These are phyloP conservation scores for Sclerotinia borealis DNA, from an alignment of 2,329 filamentous ascomycete genomes.

Conservation along the genomic window DNA sequence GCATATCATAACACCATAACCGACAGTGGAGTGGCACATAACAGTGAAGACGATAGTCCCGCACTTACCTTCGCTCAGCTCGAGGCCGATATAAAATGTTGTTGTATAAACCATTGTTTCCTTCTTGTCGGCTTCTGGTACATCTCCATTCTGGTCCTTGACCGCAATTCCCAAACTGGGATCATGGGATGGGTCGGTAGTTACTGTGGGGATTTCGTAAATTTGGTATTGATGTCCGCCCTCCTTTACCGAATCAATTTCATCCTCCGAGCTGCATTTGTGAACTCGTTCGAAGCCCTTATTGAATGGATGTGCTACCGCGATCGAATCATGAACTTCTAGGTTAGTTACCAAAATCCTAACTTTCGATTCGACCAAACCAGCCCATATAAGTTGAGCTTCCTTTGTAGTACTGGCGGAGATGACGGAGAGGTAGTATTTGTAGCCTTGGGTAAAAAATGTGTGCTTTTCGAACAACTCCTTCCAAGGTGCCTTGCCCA, in stretches of 20 bases:
- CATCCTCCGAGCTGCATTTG: slow-evolving; percentile 54
- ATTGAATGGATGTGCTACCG: slow-evolving; percentile 82
- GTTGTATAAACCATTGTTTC: slow-evolving; percentile 64
- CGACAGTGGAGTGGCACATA: not conserved
- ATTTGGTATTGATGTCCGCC: slow-evolving; percentile 56
- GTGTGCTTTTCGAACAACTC: slow-evolving; percentile 84
- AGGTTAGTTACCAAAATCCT: slow-evolving; percentile 77
- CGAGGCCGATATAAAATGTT: slow-evolving; percentile 89
- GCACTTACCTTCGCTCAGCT: slow-evolving; percentile 64
- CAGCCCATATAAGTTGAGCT: slow-evolving; percentile 80
- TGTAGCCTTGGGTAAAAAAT: slow-evolving; percentile 90
- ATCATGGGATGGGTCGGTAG: slow-evolving; percentile 37
- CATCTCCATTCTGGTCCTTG: slow-evolving; percentile 33
- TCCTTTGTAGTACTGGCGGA: slow-evolving; percentile 79
- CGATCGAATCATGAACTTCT: slow-evolving; percentile 73
- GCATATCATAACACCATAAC: not conserved
- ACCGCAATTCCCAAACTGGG: slow-evolving; percentile 37
- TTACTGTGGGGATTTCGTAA: slow-evolving; percentile 31
- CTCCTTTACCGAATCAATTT: slow-evolving; percentile 55
- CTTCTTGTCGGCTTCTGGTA: slow-evolving; percentile 30
- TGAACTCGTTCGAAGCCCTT: slow-evolving; percentile 87
- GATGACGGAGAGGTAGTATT: slow-evolving; percentile 89
- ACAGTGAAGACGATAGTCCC: not conserved
- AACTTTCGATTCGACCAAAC: slow-evolving; percentile 89
- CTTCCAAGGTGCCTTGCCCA: slow-evolving; percentile 73